Evolutionary conservation across 495 filamentous ascomycete species (phyloP).

Genomic region (Neurospora cerealis): DNA sequence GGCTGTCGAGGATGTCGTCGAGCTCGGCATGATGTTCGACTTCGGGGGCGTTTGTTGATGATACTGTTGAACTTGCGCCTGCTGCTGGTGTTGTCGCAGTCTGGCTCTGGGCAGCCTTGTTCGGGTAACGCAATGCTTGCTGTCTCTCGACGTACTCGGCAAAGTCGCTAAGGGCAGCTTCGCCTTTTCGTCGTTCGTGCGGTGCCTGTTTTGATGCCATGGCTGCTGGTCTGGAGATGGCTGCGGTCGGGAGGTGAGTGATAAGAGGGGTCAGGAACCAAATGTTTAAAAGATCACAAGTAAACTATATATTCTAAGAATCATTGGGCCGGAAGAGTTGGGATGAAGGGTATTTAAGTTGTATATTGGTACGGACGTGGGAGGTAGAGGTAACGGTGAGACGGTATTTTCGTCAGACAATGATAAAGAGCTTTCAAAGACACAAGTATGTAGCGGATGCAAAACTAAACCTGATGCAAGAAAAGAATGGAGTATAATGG

Average conservation of each 20-base stretch:
- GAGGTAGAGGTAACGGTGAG: background rate
- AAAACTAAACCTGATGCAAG: background rate
- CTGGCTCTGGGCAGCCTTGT: conserved; percentile 23
- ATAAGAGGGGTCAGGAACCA: background rate
- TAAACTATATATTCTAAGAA: conserved; percentile 6
- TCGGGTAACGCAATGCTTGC: conserved; percentile 54
- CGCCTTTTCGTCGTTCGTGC: conserved; percentile 76
- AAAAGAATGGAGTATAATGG: background rate
- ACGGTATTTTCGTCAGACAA: background rate
- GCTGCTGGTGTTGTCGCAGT: conserved; percentile 12
- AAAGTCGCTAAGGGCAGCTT: conserved; percentile 89
- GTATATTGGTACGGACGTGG: background rate
- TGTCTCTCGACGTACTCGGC: conserved; percentile 96
- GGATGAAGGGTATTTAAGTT: background rate
- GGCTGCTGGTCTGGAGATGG: conserved; percentile 32
- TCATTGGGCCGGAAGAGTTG: conserved; percentile 4
- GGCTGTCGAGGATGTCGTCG: conserved; percentile 74
- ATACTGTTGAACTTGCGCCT: conserved; percentile 44
- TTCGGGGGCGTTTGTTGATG: conserved; percentile 31
- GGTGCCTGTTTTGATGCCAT: conserved; percentile 50
- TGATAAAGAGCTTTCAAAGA: background rate
- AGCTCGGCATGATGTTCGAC: conserved; percentile 76
- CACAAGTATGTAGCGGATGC: background rate
- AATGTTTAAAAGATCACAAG: background rate
- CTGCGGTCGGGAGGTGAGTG: conserved; percentile 1